These are phyloP conservation scores for Lactarius hatsudake DNA, from an alignment of 768 basidiomycete genomes.

Conservation along the genomic window DNA sequence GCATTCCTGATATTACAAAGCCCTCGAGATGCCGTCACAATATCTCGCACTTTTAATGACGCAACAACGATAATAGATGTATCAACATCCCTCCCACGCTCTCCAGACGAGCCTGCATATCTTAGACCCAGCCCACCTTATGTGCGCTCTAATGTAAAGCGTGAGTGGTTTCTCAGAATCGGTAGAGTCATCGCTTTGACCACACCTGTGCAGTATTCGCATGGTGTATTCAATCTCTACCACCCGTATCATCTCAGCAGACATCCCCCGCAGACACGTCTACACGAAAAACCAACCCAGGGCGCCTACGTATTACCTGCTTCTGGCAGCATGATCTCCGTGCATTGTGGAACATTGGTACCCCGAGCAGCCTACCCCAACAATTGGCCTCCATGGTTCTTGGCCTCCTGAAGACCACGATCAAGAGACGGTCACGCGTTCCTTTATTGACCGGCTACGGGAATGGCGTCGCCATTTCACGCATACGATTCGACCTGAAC, in stretches of 20 bases:
- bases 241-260: constrained; percentile 35
- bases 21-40: constrained; percentile 91
- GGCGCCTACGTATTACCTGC: constrained; percentile 75
- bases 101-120: constrained; percentile 86
- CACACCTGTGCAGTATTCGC: constrained; percentile 59
- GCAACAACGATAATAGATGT: constrained; percentile 82
- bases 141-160: constrained; percentile 80
- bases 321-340: constrained; percentile 96
- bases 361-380: constrained; percentile 61
- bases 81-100: constrained; percentile 90
- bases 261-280: constrained; percentile 32
- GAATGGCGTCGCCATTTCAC: constrained; percentile 76
- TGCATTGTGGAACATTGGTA: constrained; percentile 77
- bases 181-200: constrained; percentile 16
- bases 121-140: constrained; percentile 89
- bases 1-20: constrained; percentile 39
- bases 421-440: constrained; percentile 69
- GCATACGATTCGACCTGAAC: constrained; percentile 74
- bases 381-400: constrained; percentile 85
- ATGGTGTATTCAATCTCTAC: constrained; percentile 84
- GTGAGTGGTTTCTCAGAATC: constrained; percentile 42
- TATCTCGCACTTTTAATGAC: constrained; percentile 83
- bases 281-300: constrained; percentile 25
- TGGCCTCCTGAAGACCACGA: constrained; percentile 77
- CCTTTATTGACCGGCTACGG: constrained; percentile 78